Evolutionary conservation across 2,329 filamentous ascomycete genomes (phyloP), one percentile per base, ranked within the genome.

Genomic region (Alternaria incomplexa): DNA sequence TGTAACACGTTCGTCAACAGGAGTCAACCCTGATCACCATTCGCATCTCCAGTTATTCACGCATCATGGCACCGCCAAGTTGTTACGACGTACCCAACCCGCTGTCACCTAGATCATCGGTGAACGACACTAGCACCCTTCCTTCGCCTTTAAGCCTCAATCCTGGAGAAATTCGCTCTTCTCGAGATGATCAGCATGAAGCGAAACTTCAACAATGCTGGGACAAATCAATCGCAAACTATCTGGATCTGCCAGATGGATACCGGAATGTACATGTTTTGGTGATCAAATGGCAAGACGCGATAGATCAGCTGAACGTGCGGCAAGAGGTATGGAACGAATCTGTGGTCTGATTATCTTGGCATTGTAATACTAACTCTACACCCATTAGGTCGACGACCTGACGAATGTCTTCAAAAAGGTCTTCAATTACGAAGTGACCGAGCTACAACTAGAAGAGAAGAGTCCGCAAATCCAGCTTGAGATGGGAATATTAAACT

Each of bases 211-310:
- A 56, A 32, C 22, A 56, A 51, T 44, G 46, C 12, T 65, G 62
- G 56, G 62, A 62, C 43, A 36, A 63, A 26, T 57, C 58, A 8
- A 66, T 62, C 36, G 58, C 57, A 15, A 62, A 53, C 11, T 17
- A 54, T 40, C 48, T 68, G 57, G 47, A 65, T n/a, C 17, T 65
- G 11, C 60, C 56, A 13, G 50, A 63, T 45, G 65, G 65, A 40
- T 65, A 68, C 43, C 57, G 30, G 5, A 57, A 65, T 43, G 60
- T 68, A 9, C 53, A 60, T 25, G 60, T 68, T 5, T 47, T 65
- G n/a, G 54, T 65, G 20, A 59, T 65, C 10, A 61, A 62, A 59
- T 68, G 65, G 65, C 8, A 58, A 10, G 55, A 65, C 13, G 54
- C 23, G 13, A 58, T 65, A 30, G 63, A 65, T 30, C 59, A 68